Evolutionary conservation across 1,139 yeast species (phyloP), one percentile per base, ranked within the genome.

Genomic region (Suhomyces choctaworum): DNA sequence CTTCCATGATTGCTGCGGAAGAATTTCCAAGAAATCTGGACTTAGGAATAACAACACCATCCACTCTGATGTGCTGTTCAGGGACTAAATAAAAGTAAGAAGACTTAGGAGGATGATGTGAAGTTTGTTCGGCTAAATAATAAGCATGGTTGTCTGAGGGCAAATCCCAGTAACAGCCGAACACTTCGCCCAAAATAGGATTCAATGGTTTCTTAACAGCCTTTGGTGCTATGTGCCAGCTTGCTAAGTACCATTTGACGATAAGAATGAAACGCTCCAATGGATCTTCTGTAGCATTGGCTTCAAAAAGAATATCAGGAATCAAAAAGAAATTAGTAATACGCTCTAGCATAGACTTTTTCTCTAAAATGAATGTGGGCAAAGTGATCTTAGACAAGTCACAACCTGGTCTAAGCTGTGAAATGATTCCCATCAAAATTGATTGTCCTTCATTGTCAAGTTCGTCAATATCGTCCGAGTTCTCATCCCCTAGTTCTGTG

Each of bases 71-170:
- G 48, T 79, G 78, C 45, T 75, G 76, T 40, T 82, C 85, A 0
- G 98, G 98, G 29, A 87, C 75, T 60, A 83, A 66, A 59, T 87
- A 92, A 53, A 90, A 92, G 61, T 92, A 92, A 0, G 96, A 84
- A 0, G 97, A 87, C 56, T 92, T 85, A 7, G 98, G 98, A n/a
- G 98, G 98, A 57, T 92, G 98, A 54, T 92, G 98, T 15, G 96
- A 86, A 0, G 96, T 88, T 60, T 92, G 98, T 59, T 92, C 98
- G 1, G 97, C 74, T 10, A 92, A 63, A 56, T 90, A 94, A 54
- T 74, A 90, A 0, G 97, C 96, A 31, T 76, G 73, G 4, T 73
- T 60, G 16, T 70, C 76, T 16, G 70, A 74, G 37, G 85, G 80
- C 9, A 92, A 79, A 34, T 87, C 64, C 98, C 98, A 92, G 56